Percentiles rank a stretch among this genome's conserved stretches.
phyloP scores from a whole-genome alignment of 1,139 yeast genomes.

The Hanseniaspora sp. region DNA sequence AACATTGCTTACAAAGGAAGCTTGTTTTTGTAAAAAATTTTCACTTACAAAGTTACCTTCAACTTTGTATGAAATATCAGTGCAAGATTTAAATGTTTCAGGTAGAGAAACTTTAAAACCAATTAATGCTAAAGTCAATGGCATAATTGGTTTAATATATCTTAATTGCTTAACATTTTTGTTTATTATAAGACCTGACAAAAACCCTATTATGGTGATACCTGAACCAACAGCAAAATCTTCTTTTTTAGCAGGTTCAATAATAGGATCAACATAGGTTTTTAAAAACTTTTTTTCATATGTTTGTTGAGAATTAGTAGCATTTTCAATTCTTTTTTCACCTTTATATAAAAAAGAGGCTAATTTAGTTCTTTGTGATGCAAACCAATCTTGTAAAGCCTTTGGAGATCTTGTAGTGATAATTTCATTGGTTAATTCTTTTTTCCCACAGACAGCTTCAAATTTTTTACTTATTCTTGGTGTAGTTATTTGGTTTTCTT shows the following conservation, averaged over 20 bases:
- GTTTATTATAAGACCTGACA: slow-evolving; percentile 70
- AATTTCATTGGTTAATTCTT: slow-evolving; percentile 1
- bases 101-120: slow-evolving; percentile 75
- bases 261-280: slow-evolving; percentile 51
- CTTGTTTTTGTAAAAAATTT: slow-evolving; percentile 56
- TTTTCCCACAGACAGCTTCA: slow-evolving; percentile 4
- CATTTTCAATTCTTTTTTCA: slow-evolving; percentile 33
- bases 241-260: slow-evolving; percentile 40
- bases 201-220: slow-evolving; percentile 60
- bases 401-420: slow-evolving; percentile 25
- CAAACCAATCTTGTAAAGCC: slow-evolving; percentile 22
- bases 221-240: slow-evolving; percentile 37
- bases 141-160: slow-evolving; percentile 51
- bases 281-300: slow-evolving; percentile 40
- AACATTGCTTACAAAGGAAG: slow-evolving; percentile 37
- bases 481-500: background rate
- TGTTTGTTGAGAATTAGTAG: slow-evolving; percentile 36
- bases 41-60: slow-evolving; percentile 41
- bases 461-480: slow-evolving; percentile 4
- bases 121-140: slow-evolving; percentile 53
- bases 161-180: slow-evolving; percentile 32
- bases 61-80: slow-evolving; percentile 48
- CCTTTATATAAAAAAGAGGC: slow-evolving; percentile 31
- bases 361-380: slow-evolving; percentile 28
- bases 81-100: slow-evolving; percentile 57